Evolutionary conservation across 1,284 basidiomycete species (phyloP), one percentile per base, ranked within the genome.

Genomic region (Pseudozyma pruni): DNA sequence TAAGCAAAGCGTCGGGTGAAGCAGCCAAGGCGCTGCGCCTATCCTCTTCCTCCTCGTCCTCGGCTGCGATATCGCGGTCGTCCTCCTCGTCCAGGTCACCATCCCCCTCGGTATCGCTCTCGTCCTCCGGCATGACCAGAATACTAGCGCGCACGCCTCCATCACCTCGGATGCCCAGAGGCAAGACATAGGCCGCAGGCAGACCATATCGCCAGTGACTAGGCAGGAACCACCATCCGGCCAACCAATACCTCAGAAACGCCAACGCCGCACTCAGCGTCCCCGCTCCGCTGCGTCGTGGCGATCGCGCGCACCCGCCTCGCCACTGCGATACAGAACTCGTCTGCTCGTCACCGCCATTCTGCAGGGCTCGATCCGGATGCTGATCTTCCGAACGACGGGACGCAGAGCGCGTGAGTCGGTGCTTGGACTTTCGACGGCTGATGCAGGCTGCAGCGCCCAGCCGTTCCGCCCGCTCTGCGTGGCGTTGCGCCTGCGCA

Each of bases 101-200:
- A n/a, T 67, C 63, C 4, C 43, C 62, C 5, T 68, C 61, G 6
- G 61, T 62, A 11, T 75, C 75, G 32, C 55, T 62, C 42, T 77
- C 71, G 16, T 62, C 62, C 22, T 72, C 71, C 2, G 72, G 68
- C 47, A 72, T 50, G 17, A 78, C 46, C 16, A 78, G 51, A 37
- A 78, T 67, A 20, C 74, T 74, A 19, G 76, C 68, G 11, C 72
- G 53, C 27, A 78, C 72, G 11, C 76, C 72, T 22, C 74, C 76
- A 44, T 78, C 74, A 7, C 63, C 67, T 4, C 74, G 38, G 23
- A 78, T 76, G 5, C 76, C 74, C n/a, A 78, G 42, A 9, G 74
- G 76, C 27, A 75, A 37, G 25, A 78, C 68, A 31, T 75, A 78
- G 2, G 66, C 72, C 0, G 61, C 72, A 1, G 63, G 75, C 7